A percentile compares a stretch with the other conserved stretches of the same genome.
Conservation (phyloP, 768 basidiomycete genomes). For the Lactifluus rugatus region DNA sequence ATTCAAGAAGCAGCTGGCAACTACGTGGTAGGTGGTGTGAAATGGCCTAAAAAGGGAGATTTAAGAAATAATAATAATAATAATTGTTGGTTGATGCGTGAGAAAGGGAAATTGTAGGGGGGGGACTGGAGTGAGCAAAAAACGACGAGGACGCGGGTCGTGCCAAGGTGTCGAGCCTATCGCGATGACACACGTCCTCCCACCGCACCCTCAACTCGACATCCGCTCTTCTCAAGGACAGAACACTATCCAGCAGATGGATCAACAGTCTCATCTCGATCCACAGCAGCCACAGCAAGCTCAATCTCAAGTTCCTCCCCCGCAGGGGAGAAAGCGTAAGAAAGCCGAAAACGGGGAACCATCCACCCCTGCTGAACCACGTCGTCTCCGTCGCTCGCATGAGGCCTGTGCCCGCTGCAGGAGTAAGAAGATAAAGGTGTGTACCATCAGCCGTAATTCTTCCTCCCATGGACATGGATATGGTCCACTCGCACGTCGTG, state of each 20-base stretch:
- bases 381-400: constrained; percentile 78
- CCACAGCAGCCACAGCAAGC: constrained; percentile 37
- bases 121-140: constrained; percentile 7
- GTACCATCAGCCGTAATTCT: constrained; percentile 38
- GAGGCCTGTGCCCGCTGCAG: constrained; percentile 90
- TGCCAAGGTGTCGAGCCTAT: constrained; percentile 12
- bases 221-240: constrained; percentile 43
- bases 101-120: constrained; percentile 9
- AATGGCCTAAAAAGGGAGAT: no score
- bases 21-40: neutral
- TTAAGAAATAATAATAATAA: neutral
- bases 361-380: constrained; percentile 53
- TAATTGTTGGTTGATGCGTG: neutral
- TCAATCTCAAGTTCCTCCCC: constrained; percentile 29
- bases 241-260: constrained; percentile 56
- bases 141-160: constrained; percentile 14
- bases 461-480: constrained; percentile 7
- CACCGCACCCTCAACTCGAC: constrained; percentile 37
- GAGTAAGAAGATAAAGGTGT: constrained; percentile 93
- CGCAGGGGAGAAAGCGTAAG: constrained; percentile 40
- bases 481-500: constrained; percentile 12
- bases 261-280: constrained; percentile 37
- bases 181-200: constrained; percentile 39
- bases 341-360: constrained; percentile 54
- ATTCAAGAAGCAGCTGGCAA: no score